Percentiles rank a stretch among this genome's conserved stretches.
These are phyloP conservation scores for Ochetophila trinervis DNA, from an alignment of 306 rosid species.

Conservation along the genomic window DNA sequence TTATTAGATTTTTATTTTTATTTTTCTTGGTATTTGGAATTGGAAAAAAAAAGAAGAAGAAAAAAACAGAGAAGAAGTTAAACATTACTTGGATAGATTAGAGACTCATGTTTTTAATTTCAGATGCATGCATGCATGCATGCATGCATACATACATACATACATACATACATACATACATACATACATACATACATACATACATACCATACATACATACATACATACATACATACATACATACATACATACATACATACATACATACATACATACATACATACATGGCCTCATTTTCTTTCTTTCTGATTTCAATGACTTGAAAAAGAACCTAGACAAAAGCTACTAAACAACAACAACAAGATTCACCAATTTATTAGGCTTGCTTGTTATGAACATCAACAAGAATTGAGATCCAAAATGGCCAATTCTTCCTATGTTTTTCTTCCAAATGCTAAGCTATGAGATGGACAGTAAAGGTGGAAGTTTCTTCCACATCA, in stretches of 20 bases:
- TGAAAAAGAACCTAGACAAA: not conserved
- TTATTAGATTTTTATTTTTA: not conserved
- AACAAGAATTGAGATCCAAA: slow-evolving; percentile 27
- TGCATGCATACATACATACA: no score
- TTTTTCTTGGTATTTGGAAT: not conserved
- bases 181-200: not conserved
- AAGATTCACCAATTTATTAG: no score
- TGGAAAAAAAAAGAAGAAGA: not conserved
- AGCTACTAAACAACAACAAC: slow-evolving; percentile 17
- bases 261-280: not conserved
- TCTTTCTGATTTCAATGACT: slow-evolving; percentile 10
- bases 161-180: not conserved
- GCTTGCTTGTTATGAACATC: slow-evolving; percentile 26
- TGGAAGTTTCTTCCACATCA: slow-evolving; percentile 11
- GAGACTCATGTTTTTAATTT: slow-evolving; percentile 15
- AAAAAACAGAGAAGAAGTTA: not conserved
- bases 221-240: not conserved
- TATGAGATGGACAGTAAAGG: not conserved
- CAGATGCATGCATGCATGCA: slow-evolving; percentile 20
- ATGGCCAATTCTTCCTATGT: slow-evolving; percentile 16
- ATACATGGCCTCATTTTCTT: slow-evolving; percentile 12
- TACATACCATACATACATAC: not conserved
- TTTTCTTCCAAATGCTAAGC: slow-evolving; percentile 13
- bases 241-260: not conserved
- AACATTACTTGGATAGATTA: slow-evolving; percentile 12